phyloP scores from a whole-genome alignment of 139 green algal genomes.

The Chlamydomonas sp. region DNA sequence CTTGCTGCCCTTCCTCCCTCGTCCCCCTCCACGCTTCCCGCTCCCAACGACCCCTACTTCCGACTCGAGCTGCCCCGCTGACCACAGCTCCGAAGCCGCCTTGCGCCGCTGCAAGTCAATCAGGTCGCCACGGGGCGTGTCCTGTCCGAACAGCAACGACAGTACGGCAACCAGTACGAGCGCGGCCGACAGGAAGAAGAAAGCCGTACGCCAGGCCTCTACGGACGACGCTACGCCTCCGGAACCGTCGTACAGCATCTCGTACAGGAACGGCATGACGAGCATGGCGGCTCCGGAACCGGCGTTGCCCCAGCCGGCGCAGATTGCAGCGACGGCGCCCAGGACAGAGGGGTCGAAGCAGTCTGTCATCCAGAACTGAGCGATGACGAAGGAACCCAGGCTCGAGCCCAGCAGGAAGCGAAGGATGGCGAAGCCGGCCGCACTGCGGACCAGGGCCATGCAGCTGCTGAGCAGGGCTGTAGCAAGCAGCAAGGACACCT shows the following conservation, averaged over 20 bases:
- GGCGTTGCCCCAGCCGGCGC: conserved; percentile 89
- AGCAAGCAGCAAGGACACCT: conserved; percentile 60
- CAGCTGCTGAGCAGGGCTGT: conserved; percentile 63
- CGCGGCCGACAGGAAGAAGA: conserved; percentile 81
- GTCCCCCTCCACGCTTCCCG: too few species aligned
- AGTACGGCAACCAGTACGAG: conserved; percentile 80
- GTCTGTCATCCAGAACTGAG: conserved; percentile 4
- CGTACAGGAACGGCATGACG: conserved; percentile 80
- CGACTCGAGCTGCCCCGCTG: too few species aligned
- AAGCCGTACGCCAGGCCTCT: conserved; percentile 82
- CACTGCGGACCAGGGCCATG: conserved; percentile 65
- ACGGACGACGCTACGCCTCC: conserved; percentile 39
- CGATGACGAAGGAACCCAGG: conserved; percentile 83
- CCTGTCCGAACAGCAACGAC: conserved; percentile 69
- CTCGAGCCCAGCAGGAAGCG: conserved; percentile 77
- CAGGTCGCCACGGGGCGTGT: conserved; percentile 65
- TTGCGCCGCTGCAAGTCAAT: not conserved
- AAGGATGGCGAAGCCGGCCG: conserved; percentile 71
- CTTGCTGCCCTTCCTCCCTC: too few species aligned
- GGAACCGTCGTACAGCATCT: not conserved
- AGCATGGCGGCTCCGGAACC: conserved; percentile 86
- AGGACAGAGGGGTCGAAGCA: not conserved
- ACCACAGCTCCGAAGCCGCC: too few species aligned
- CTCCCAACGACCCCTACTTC: too few species aligned
- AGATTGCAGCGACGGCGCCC: not conserved